These are phyloP conservation scores for Tetrahymena elliotti DNA, from an alignment of 73 alveolate species.

Conservation along the genomic window DNA sequence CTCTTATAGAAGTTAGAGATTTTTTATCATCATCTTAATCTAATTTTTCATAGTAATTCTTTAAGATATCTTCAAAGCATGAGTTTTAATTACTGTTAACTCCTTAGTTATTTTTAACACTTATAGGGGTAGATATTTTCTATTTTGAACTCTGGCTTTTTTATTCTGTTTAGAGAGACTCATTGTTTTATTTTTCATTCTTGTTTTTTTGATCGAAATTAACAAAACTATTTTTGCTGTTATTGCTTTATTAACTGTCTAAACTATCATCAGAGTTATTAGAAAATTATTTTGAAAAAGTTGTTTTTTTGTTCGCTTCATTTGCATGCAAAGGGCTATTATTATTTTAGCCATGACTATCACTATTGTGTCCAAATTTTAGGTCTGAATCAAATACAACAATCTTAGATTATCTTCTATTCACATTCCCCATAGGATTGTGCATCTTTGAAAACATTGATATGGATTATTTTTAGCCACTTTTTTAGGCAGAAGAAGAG, in stretches of 20 bases:
- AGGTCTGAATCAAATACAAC: not conserved
- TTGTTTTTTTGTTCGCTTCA: not conserved
- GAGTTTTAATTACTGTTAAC: not conserved
- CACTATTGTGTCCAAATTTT: not conserved
- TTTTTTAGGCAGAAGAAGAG: not conserved
- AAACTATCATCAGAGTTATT: not conserved
- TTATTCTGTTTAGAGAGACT: not conserved
- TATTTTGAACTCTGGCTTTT: not conserved
- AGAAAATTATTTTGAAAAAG: not conserved
- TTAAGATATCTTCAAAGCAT: not conserved
- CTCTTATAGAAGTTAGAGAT: not conserved
- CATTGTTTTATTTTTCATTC: not conserved
- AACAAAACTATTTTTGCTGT: not conserved
- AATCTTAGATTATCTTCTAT: not conserved
- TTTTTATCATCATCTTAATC: not conserved
- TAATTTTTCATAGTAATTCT: not conserved
- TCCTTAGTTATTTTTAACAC: not conserved
- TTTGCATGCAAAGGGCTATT: not conserved
- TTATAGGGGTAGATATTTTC: not conserved
- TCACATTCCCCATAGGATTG: not conserved
- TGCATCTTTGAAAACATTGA: not conserved
- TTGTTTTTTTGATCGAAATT: not conserved
- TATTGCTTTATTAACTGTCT: not conserved
- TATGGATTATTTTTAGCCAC: not conserved
- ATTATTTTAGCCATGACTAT: not conserved